Conservation (phyloP, 805 yeast species). For the Metschnikowia koreensis region DNA sequence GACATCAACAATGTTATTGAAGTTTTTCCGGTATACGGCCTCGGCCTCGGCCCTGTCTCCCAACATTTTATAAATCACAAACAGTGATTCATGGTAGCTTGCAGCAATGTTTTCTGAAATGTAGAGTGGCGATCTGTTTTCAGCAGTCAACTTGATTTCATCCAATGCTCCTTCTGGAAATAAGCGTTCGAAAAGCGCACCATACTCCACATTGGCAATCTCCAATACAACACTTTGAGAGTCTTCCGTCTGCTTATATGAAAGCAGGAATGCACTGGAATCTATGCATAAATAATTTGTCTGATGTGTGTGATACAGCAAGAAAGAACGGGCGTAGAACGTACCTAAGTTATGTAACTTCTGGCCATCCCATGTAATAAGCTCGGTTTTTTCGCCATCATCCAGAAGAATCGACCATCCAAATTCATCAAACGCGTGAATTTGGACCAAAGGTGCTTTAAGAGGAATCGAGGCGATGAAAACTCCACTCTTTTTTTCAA, state of each 20-base stretch:
- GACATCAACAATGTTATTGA: constrained; percentile 4
- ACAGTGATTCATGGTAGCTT: background rate
- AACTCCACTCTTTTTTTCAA: constrained; percentile 13
- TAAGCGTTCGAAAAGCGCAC: background rate
- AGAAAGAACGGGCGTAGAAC: constrained; percentile 4
- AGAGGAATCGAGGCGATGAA: constrained; percentile 8
- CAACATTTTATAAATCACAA: constrained; percentile 3
- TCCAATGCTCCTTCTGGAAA: constrained; percentile 4
- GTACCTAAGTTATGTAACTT: constrained; percentile 4
- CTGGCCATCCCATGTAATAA: constrained; percentile 9
- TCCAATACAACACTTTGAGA: background rate
- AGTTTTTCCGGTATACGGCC: constrained; percentile 2
- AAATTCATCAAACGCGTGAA: background rate
- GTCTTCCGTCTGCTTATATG: background rate
- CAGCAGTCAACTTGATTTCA: constrained; percentile 2
- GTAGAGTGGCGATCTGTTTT: constrained; percentile 4
- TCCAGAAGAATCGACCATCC: constrained; percentile 8
- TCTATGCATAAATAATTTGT: constrained; percentile 2
- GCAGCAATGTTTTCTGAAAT: constrained; percentile 2
- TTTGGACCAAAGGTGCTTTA: constrained; percentile 1
- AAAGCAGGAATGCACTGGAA: constrained; percentile 5
- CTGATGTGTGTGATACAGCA: background rate
- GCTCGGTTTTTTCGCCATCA: constrained; percentile 2
- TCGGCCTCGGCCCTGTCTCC: background rate
- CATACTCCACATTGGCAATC: constrained; percentile 1